A percentile compares a stretch with the other conserved stretches of the same genome.
Evolutionary conservation across 768 basidiomycete genomes (phyloP).

Genomic region (Boletus edulis): DNA sequence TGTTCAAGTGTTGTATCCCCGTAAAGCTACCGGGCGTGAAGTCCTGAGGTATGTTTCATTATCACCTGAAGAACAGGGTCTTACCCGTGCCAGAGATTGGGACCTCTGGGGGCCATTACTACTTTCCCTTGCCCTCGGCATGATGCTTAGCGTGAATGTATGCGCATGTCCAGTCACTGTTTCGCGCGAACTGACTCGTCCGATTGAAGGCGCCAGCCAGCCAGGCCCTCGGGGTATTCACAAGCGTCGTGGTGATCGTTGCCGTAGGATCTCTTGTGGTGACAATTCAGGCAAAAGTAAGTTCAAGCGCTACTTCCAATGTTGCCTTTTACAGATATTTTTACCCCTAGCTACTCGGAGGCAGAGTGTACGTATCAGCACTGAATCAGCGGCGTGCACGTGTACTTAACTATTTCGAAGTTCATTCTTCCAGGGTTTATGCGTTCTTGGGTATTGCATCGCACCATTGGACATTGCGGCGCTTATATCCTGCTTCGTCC

Average conservation of each 20-base stretch:
- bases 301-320: slow-evolving; percentile 3
- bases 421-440: slow-evolving; percentile 95
- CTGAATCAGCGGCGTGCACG: neutral
- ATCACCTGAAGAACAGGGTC: neutral
- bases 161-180: slow-evolving; percentile 16
- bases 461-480: slow-evolving; percentile 92
- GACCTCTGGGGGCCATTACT: slow-evolving; percentile 96
- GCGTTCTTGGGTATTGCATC: slow-evolving; percentile 92
- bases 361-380: slow-evolving; percentile 64
- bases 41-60: slow-evolving; percentile 60
- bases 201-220: slow-evolving; percentile 68
- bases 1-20: slow-evolving; percentile 90
- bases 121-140: slow-evolving; percentile 73
- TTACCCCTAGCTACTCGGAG: slow-evolving; percentile 64
- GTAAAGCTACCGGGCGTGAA: slow-evolving; percentile 69
- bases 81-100: slow-evolving; percentile 72
- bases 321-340: neutral
- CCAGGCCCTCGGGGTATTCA: slow-evolving; percentile 88
- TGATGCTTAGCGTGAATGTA: slow-evolving; percentile 85
- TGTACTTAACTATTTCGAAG: slow-evolving; percentile 35
- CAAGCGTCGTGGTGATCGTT: slow-evolving; percentile 90
- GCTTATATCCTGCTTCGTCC: slow-evolving; percentile 81
- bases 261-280: slow-evolving; percentile 88
- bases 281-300: slow-evolving; percentile 93
- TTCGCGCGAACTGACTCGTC: neutral